Conservation (phyloP, 331 rosid genomes). For the Erythrophleum ivorense region DNA sequence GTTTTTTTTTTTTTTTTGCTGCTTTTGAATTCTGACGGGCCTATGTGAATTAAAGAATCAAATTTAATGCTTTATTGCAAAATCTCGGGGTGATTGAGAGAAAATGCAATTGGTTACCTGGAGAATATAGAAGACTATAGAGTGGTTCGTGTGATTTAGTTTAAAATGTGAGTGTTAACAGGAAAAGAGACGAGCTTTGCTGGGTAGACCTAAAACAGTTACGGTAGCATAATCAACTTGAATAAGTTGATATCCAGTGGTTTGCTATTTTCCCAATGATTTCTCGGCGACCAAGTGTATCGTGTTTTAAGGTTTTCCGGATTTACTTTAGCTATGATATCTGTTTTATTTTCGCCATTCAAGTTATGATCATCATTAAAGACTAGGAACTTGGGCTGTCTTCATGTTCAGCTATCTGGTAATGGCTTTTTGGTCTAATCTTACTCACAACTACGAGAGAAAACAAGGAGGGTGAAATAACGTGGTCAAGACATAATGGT, state of each 20-base stretch:
- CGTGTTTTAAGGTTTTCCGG: neutral
- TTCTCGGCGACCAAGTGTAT: neutral
- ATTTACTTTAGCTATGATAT: neutral
- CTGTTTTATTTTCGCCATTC: neutral
- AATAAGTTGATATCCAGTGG: neutral
- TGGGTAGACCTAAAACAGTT: neutral
- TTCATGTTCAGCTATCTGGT: neutral
- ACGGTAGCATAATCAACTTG: neutral
- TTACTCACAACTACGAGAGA: neutral
- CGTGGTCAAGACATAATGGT: conserved; percentile 1
- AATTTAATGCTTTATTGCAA: neutral
- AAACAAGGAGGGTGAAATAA: neutral
- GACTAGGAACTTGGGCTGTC: neutral
- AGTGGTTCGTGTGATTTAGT: neutral
- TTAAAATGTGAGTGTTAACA: neutral
- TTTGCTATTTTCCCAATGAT: neutral
- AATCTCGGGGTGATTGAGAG: neutral
- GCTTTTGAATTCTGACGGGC: neutral
- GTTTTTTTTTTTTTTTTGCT: conserved; percentile 20
- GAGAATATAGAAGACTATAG: neutral
- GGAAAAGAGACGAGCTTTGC: neutral
- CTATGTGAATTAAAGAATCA: neutral
- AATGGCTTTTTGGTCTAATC: neutral
- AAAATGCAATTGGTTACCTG: neutral
- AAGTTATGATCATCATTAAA: neutral